Evolutionary conservation across 345 rosid genomes (phyloP), one percentile per base, ranked within the genome.

Genomic region (Trapa bicornis): DNA sequence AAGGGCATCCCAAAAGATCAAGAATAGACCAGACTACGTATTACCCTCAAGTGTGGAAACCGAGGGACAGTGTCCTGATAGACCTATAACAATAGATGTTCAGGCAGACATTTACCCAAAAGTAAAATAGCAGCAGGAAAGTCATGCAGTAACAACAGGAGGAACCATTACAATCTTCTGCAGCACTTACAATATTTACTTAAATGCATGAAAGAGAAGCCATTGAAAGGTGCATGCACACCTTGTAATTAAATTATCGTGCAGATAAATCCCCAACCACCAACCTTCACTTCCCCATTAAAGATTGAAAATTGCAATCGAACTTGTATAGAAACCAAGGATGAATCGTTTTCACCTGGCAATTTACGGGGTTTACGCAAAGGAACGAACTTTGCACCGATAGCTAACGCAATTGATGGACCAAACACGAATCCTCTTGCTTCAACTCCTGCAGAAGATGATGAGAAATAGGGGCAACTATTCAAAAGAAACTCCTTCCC

Each of bases 371-470:
- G 97, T 80, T 92, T 92, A 60, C 98, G 76, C 56, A 92, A 68
- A 54, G 97, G 96, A 52, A 89, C 79, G 73, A 92, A 92, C 83
- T 89, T 92, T 22, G 98, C 98, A 58, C 96, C 96, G 58, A 92
- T 86, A 47, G 96, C 98, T 57, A 92, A 76, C 67, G 98, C 98
- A 61, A 92, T 79, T 15, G 98, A 57, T 43, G 97, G 86, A 47
- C 96, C 98, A 74, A 92, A 92, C 82, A 92, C 82, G 85, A 92
- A 92, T 9, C 97, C 97, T 75, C 96, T 85, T 13, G 98, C 97
- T 82, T 89, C 97, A 56, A 86, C 86, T 60, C 95, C 95, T 90
- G 10, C 10, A 12, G 52, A 39, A 15, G 7, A 22, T 22, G 3
- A 54, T 15, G 22, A 54, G 42, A 54, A 45, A 45, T 7, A 54